phyloP scores from a whole-genome alignment of 2,329 filamentous ascomycete genomes.

The Talaromyces pinophilus region DNA sequence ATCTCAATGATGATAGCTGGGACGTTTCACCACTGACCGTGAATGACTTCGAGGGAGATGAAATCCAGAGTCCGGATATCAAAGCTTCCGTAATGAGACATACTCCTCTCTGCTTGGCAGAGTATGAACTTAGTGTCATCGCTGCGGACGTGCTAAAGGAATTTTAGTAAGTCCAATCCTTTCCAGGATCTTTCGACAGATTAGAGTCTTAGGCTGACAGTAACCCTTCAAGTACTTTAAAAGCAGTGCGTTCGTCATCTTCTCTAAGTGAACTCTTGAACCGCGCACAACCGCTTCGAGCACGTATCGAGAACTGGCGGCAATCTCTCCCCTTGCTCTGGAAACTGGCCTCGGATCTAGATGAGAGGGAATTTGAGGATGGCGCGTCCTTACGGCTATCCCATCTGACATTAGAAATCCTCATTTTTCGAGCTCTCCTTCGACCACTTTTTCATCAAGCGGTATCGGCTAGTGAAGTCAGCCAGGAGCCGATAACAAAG shows the following conservation, averaged over 20 bases:
- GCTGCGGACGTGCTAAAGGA: constrained; percentile 4
- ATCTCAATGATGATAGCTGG: constrained; percentile 12
- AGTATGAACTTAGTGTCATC: constrained; percentile 3
- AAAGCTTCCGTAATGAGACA: neutral
- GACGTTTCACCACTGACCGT: neutral
- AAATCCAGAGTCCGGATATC: constrained; percentile 2
- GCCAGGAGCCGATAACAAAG: constrained; percentile 4
- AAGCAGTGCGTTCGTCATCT: neutral
- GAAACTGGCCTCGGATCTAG: neutral
- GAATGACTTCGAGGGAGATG: constrained; percentile 9
- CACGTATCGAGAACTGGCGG: constrained; percentile 5
- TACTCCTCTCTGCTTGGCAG: constrained; percentile 1
- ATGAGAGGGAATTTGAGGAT: constrained; percentile 2
- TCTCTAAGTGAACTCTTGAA: neutral
- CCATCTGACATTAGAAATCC: constrained; percentile 2
- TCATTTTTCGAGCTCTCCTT: constrained; percentile 14
- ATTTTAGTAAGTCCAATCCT: constrained; percentile 7
- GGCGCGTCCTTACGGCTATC: neutral
- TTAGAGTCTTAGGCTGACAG: neutral
- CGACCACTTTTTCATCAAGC: constrained; percentile 5
- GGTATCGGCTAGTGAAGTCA: neutral
- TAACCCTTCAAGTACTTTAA: constrained; percentile 1
- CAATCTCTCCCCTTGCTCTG: constrained; percentile 11
- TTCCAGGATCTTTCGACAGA: neutral
- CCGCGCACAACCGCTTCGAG: constrained; percentile 5